Percentiles rank a stretch among this genome's conserved stretches.
Conservation (phyloP, 2,329 filamentous ascomycete species). For the Hymenoscyphus fructigenus region DNA sequence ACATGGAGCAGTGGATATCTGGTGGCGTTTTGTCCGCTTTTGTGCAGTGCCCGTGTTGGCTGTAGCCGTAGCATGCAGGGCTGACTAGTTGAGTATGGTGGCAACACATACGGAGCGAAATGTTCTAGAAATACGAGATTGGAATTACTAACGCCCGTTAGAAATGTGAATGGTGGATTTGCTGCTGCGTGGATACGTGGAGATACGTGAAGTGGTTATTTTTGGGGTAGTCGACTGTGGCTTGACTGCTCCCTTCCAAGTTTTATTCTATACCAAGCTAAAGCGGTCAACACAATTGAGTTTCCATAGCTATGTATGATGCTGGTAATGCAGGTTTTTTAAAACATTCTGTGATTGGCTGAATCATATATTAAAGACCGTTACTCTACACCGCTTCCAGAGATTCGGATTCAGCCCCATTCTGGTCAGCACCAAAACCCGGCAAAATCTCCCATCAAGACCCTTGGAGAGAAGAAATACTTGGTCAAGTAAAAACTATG, state of each 20-base stretch:
- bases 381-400: too few species aligned
- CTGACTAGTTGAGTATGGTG: not conserved
- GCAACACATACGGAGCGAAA: not conserved
- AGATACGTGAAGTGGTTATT: not conserved
- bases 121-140: not conserved
- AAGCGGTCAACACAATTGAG: slow-evolving; percentile 1
- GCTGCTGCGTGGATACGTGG: not conserved
- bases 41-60: not conserved
- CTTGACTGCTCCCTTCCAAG: not conserved
- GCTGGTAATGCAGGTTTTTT: too few species aligned
- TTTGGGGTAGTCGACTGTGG: not conserved
- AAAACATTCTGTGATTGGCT: too few species aligned
- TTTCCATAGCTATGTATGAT: not conserved
- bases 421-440: too few species aligned
- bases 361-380: too few species aligned
- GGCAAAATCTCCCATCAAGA: too few species aligned
- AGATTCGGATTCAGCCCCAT: too few species aligned
- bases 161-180: not conserved
- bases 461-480: too few species aligned
- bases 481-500: too few species aligned
- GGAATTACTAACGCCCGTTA: not conserved
- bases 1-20: not conserved
- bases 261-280: not conserved
- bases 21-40: slow-evolving; percentile 6
- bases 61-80: not conserved